Conservation (phyloP, 179 eudicot species). For the Silene vulgaris region DNA sequence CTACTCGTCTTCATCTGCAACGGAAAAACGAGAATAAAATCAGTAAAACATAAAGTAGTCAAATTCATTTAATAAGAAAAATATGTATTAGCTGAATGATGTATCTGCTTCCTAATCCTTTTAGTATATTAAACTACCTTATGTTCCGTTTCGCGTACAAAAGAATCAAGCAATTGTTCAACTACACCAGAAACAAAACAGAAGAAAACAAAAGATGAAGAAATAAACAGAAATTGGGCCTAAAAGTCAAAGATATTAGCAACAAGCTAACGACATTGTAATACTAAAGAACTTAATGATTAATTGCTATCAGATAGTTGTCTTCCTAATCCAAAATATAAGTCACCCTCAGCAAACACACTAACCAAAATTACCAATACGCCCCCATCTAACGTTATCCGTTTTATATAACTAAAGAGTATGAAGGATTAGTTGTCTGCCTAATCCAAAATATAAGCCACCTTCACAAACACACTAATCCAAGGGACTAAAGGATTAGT, state of each 20-base stretch:
- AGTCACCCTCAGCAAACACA: constrained; percentile 16
- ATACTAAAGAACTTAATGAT: constrained; percentile 4
- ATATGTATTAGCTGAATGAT: constrained; percentile 14
- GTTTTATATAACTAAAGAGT: background rate
- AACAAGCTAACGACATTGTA: constrained; percentile 11
- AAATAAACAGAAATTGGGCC: background rate
- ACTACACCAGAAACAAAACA: constrained; percentile 14
- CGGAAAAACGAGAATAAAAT: constrained; percentile 3
- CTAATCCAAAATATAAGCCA: background rate
- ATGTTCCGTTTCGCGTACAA: background rate
- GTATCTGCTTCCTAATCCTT: constrained; percentile 14
- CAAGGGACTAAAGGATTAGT: background rate
- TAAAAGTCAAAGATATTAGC: constrained; percentile 8
- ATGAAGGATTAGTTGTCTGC: constrained; percentile 8
- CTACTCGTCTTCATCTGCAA: constrained; percentile 20
- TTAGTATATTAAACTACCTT: background rate
- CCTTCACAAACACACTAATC: background rate
- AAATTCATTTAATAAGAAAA: background rate
- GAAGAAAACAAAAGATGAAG: constrained; percentile 14
- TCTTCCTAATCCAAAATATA: constrained; percentile 1
- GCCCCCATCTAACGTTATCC: background rate
- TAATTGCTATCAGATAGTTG: background rate
- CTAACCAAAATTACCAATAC: background rate
- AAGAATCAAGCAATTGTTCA: constrained; percentile 3
- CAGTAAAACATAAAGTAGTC: background rate